Base-by-base conservation (phyloP, 2,329 filamentous ascomycete genomes). In the Xylaria polymorpha region DNA sequence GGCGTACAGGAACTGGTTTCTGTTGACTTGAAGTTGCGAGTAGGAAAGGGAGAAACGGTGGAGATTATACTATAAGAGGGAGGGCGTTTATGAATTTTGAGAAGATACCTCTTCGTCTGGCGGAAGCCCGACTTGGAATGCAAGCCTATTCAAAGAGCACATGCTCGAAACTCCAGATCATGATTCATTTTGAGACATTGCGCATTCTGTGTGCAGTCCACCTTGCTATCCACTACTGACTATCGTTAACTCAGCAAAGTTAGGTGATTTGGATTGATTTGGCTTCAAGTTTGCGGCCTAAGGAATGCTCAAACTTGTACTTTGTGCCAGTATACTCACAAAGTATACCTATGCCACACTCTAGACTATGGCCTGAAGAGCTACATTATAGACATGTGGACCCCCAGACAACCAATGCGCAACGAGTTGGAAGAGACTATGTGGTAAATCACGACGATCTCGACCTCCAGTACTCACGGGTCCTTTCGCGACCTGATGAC, bases 31-130 rank as follows among this genome's bases (percentile, higher is more conserved):
- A 67, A 64, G 44, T 60, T 70, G 66, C 63, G 71, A 35, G 62
- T 64, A 66, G 22, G 64, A 60, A 70, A 41, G 64, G 70, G 65
- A 44, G 50, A 43, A 65, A 46, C 25, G 51, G 20, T 44, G 41
- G 55, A n/a, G 41, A 67, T 58, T 53, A 71, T 67, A 69, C 55
- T 71, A 61, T 66, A 73, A 67, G 70, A 70, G 22, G 46, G 61
- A 32, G 56, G 44, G 25, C 39, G 41, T 48, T 72, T 53, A 71
- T 69, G 66, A 55, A 50, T 71, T 72, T 56, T 68, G 64, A 39
- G 64, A 51, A 59, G 44, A 64, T 62, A 72, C 55, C 70, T 72
- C 63, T 68, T 61, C 43, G 65, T 67, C 65, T 60, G 43, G 64
- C 46, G 46, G 35, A 35, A 62, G 61, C 39, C 37, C 46, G 29